Evolutionary conservation across 2,329 filamentous ascomycete genomes (phyloP), one percentile per base, ranked within the genome.

Genomic region (Botrytis tulipae): DNA sequence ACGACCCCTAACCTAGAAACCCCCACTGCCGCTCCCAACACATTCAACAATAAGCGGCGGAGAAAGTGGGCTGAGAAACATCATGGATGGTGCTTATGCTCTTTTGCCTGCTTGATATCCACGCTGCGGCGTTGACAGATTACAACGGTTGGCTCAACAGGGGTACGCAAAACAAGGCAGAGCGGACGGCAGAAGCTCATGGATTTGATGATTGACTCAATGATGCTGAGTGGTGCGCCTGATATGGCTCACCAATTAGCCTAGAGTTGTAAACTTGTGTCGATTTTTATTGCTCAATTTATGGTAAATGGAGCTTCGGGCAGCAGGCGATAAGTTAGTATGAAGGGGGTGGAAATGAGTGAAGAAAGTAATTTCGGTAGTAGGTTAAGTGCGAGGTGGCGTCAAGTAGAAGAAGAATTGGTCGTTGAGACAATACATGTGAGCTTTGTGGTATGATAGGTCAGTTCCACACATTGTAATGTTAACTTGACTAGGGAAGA

Each of bases 1-100:
- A 25, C 42, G n/a, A 57, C 46, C 46, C 44, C 48, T 42, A 40
- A 32, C 10, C 66, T 29, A 68, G 25, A 22, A 54, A 25, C 20
- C 40, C 48, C 32, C n/a, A 68, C 35, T 57, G 37, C 66, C n/a
- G 35, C 65, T 42, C 18, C 61, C 62, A 65, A 46, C 40, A 66
- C 12, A 66, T 7, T 25, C 35, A 57, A 37, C 22, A 22, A n/a
- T 57, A 57, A 68, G 32, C 65, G 65, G 32, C 14, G 32, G 32
- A 51, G n/a, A 54, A 54, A 51, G n/a, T 18, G 6, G 65, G 35
- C 14, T 57, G 35, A 57, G 35, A 57, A 5, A 46, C 9, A 42
- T 9, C 48, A 46, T 8, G 51, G n/a, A 32, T 57, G 16, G n/a
- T 57, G 37, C 66, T 57, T 32, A 57, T 42, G 16, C 20, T 51